phyloP scores from a whole-genome alignment of 2,329 filamentous ascomycete genomes.

The Trichoderma oligosporum region DNA sequence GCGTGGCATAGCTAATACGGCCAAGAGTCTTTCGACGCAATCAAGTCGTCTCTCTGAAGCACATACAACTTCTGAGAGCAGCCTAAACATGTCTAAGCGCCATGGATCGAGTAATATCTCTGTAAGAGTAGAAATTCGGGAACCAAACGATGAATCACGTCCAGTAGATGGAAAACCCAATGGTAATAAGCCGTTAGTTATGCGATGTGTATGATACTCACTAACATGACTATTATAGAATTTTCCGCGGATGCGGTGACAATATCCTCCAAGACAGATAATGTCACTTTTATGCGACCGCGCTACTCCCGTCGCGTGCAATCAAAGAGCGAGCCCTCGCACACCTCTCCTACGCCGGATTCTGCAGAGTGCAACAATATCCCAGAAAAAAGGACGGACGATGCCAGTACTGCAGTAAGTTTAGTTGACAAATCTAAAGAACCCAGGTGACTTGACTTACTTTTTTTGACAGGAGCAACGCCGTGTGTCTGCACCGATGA shows the following conservation, averaged over 20 bases:
- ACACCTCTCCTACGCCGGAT: slow-evolving; percentile 26
- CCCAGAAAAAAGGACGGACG: background rate
- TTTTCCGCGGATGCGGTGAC: background rate
- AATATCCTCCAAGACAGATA: background rate
- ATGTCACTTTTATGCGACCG: slow-evolving; percentile 28
- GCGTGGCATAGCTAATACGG: background rate
- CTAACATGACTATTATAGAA: background rate
- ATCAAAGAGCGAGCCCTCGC: slow-evolving; percentile 46
- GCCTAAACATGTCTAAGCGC: slow-evolving; percentile 10
- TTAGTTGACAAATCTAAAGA: background rate
- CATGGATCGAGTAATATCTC: slow-evolving; percentile 24
- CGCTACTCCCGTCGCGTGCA: slow-evolving; percentile 44
- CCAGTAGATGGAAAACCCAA: background rate
- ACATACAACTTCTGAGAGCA: slow-evolving; percentile 1
- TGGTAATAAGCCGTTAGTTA: background rate
- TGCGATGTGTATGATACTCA: background rate
- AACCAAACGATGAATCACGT: background rate
- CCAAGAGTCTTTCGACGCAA: background rate
- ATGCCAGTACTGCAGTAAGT: slow-evolving; percentile 14
- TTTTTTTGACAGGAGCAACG: slow-evolving; percentile 21
- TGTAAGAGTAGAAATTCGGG: background rate
- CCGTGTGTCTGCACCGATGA: slow-evolving; percentile 28
- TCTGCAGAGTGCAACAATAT: background rate
- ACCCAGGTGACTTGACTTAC: background rate
- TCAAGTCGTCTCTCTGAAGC: background rate